Evolutionary conservation across 169 alveolate species (phyloP).

Genomic region (Plasmodium malariae): DNA sequence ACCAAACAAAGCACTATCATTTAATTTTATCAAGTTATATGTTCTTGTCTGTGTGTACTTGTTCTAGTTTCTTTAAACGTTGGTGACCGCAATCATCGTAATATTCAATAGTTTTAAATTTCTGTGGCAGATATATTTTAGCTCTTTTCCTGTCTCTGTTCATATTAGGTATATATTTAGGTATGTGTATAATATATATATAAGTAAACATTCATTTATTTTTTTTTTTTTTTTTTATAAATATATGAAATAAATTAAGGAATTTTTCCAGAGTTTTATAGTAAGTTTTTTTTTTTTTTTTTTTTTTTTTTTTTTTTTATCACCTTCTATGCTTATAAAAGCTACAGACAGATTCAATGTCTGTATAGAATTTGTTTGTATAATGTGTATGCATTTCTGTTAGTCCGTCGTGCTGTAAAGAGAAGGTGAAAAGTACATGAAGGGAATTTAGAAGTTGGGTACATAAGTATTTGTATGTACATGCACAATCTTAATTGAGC

Average conservation of each 20-base stretch:
- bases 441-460: neutral
- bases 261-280: neutral
- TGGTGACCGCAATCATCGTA: constrained; percentile 41
- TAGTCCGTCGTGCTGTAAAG: constrained; percentile 68
- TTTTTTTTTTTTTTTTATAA: neutral
- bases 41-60: constrained; percentile 8
- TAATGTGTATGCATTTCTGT: constrained; percentile 66
- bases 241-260: neutral
- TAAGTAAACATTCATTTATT: neutral
- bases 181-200: neutral
- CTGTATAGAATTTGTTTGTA: constrained; percentile 30
- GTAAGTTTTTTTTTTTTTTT: neutral
- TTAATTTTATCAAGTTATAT: neutral
- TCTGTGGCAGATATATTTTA: constrained; percentile 48
- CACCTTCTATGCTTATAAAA: constrained; percentile 63
- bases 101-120: constrained; percentile 53
- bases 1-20: neutral
- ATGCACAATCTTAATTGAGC: neutral
- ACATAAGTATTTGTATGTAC: neutral
- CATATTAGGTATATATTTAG: neutral
- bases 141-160: constrained; percentile 55
- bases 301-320: neutral
- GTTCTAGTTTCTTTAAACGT: constrained; percentile 31
- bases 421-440: neutral
- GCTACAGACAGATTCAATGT: constrained; percentile 35